Percentiles rank a stretch among this genome's conserved stretches.
These are phyloP conservation scores for Fusarium poae DNA, from an alignment of 2,329 filamentous ascomycete species.

Conservation along the genomic window DNA sequence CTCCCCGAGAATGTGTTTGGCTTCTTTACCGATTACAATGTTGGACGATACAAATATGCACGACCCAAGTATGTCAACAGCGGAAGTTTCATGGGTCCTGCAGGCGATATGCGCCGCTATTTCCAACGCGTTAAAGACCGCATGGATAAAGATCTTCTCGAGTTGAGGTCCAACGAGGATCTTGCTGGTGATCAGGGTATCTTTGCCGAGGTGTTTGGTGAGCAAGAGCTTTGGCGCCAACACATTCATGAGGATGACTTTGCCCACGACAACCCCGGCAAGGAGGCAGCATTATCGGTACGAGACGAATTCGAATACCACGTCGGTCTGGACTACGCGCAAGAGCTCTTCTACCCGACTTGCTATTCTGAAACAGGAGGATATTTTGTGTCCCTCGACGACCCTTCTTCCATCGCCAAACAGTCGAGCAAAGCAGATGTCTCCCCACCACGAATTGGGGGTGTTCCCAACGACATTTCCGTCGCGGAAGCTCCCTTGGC, in stretches of 20 bases:
- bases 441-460: conserved; percentile 41
- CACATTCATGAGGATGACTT: conserved; percentile 32
- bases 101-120: conserved; percentile 47
- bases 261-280: conserved; percentile 27
- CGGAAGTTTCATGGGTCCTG: conserved; percentile 50
- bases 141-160: conserved; percentile 42
- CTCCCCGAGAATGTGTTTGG: conserved; percentile 43
- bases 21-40: conserved; percentile 40
- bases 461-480: conserved; percentile 44
- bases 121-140: conserved; percentile 47
- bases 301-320: conserved; percentile 46
- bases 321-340: conserved; percentile 49
- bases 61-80: conserved; percentile 52
- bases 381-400: conserved; percentile 42
- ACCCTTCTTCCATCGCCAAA: conserved; percentile 30
- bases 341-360: conserved; percentile 50
- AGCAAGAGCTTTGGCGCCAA: conserved; percentile 46
- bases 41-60: conserved; percentile 36
- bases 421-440: conserved; percentile 41
- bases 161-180: conserved; percentile 22
- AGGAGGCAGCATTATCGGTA: conserved; percentile 26
- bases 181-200: conserved; percentile 52
- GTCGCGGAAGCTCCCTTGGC: conserved; percentile 31
- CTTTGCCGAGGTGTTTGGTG: conserved; percentile 51
- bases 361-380: conserved; percentile 49